Evolutionary conservation across 2,329 filamentous ascomycete species (phyloP), one percentile per base, ranked within the genome.

Genomic region (Arthroderma sp.): DNA sequence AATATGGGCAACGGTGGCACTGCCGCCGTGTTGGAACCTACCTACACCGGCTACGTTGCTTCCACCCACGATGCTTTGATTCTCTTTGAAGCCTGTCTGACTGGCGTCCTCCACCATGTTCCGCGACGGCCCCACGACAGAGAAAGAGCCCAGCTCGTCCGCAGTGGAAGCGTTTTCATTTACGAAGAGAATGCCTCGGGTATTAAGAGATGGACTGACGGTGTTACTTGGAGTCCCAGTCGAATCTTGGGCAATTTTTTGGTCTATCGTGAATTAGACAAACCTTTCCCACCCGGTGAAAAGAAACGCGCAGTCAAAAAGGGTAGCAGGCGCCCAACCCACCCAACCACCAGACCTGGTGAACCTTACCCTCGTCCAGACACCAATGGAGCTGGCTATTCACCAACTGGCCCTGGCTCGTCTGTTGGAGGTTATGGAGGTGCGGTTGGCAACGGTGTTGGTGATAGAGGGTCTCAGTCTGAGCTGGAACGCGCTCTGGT

Each of bases 181-280:
- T 95, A 94, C 62, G 86, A 94, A 57, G 86, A 94, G 61, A 82
- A 86, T 49, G 81, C 85, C 0, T 93, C 87, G 0, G 86, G 86
- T 4, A 94, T 94, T 66, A 93, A 93, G 67, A 75, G 88, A 45
- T 95, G 88, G 88, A 94, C 87, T 0, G 88, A 95, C 54, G 87
- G 88, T 9, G 78, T 89, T 7, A 81, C 82, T 5, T 95, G 88
- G 88, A 93, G 85, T 54, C 88, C 88, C 0, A 93, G 82, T 62
- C 80, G 83, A 10, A 89, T 93, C 40, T 70, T 89, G 40, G 82
- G 82, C 47, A 91, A 91, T 59, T 93, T 86, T 54, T 73, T 94
- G 37, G 77, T 93, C 53, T 94, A 94, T 57, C 79, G 86, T 29
- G 85, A 94, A 60, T 73, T 93, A 37, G 77, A 83, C 50, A 78